Evolutionary conservation across 495 filamentous ascomycete species (phyloP).

Genomic region (Trichoderma orchidacearum): DNA sequence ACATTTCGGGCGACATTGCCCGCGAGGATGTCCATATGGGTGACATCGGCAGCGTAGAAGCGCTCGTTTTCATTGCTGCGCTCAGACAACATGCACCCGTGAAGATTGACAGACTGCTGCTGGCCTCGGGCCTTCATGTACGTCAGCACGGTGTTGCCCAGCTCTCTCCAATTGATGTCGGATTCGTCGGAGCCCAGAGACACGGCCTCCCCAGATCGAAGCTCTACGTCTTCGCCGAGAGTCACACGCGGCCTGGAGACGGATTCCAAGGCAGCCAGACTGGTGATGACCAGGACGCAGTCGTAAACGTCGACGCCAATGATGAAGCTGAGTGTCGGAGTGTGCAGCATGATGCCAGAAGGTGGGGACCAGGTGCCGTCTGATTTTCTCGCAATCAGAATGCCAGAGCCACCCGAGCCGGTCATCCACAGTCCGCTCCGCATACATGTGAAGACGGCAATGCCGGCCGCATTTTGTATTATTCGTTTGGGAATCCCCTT

Average conservation of each 20-base stretch:
- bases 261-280: conserved; percentile 59
- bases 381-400: conserved; percentile 64
- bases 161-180: conserved; percentile 48
- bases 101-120: conserved; percentile 67
- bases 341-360: conserved; percentile 78
- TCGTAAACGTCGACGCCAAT: conserved; percentile 90
- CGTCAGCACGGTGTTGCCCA: conserved; percentile 58
- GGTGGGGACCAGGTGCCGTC: conserved; percentile 84
- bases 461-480: conserved; percentile 69
- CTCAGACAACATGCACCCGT: conserved; percentile 76
- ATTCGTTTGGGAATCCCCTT: conserved; percentile 78
- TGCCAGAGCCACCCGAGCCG: conserved; percentile 73
- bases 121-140: conserved; percentile 83
- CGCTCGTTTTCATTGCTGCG: conserved; percentile 79
- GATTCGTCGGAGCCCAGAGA: conserved; percentile 54
- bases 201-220: conserved; percentile 68
- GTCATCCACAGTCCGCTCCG: conserved; percentile 83
- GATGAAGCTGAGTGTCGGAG: conserved; percentile 73
- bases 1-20: conserved; percentile 63
- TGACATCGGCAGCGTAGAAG: conserved; percentile 59
- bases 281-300: conserved; percentile 83
- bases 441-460: conserved; percentile 90
- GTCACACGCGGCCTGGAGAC: conserved; percentile 69
- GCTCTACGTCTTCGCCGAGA: conserved; percentile 64
- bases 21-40: conserved; percentile 67